phyloP scores from a whole-genome alignment of 768 basidiomycete species.

The Collybia nuda region DNA sequence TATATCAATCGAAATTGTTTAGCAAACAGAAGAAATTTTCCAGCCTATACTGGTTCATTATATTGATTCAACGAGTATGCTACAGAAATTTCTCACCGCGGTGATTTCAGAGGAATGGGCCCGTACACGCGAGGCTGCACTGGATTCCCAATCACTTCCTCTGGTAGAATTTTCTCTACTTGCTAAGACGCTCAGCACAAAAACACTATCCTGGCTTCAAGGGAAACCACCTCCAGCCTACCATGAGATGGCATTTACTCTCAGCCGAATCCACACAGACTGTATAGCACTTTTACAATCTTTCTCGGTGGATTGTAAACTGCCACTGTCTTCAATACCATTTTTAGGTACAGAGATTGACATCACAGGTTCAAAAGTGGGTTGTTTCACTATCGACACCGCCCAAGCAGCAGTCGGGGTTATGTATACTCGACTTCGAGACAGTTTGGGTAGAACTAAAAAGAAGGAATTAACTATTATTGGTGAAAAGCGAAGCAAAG shows the following conservation, averaged over 20 bases:
- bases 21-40: constrained; percentile 64
- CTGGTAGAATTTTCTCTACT: constrained; percentile 59
- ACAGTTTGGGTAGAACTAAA: constrained; percentile 71
- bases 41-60: constrained; percentile 77
- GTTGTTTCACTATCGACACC: constrained; percentile 77
- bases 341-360: constrained; percentile 76
- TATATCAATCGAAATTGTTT: background rate
- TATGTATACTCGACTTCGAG: constrained; percentile 75
- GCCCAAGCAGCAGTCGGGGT: constrained; percentile 69
- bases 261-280: constrained; percentile 78
- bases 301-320: constrained; percentile 85
- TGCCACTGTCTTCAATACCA: constrained; percentile 79
- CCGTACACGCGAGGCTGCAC: constrained; percentile 40
- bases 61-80: constrained; percentile 84
- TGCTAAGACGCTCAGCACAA: constrained; percentile 66
- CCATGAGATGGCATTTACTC: constrained; percentile 85
- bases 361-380: constrained; percentile 59
- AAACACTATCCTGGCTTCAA: constrained; percentile 74
- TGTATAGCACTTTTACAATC: constrained; percentile 79
- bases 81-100: constrained; percentile 86
- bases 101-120: constrained; percentile 95
- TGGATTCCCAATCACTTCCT: constrained; percentile 24
- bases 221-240: constrained; percentile 74
- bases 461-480: constrained; percentile 75
- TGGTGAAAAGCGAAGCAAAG: constrained; percentile 70